Conservation (phyloP, 2,329 filamentous ascomycete species). For the Penicillium vulpinum region DNA sequence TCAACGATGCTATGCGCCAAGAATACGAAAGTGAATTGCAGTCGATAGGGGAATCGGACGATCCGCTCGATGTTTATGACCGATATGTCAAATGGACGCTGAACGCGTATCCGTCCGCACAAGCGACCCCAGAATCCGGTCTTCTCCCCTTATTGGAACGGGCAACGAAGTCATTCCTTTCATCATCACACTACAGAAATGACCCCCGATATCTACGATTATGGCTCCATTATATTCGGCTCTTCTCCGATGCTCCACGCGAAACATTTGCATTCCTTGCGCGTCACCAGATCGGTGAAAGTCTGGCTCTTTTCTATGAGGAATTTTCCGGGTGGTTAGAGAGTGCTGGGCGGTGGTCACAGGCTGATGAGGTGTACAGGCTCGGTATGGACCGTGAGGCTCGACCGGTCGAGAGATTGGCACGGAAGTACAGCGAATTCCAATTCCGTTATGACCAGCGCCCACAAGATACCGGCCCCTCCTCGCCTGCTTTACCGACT, state of each 20-base stretch:
- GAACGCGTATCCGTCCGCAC: constrained; percentile 89
- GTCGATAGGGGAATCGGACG: constrained; percentile 80
- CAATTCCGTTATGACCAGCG: constrained; percentile 72
- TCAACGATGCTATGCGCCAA: constrained; percentile 75
- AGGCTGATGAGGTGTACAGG: constrained; percentile 92
- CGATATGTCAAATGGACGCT: constrained; percentile 97
- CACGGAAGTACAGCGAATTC: constrained; percentile 92
- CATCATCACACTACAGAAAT: constrained; percentile 86
- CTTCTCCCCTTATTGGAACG: constrained; percentile 86
- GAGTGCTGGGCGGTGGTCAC: constrained; percentile 75
- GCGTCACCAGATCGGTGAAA: constrained; percentile 82
- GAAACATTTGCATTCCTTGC: constrained; percentile 91
- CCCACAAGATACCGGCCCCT: constrained; percentile 66
- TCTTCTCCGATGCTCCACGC: constrained; percentile 89
- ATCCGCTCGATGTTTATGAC: constrained; percentile 93
- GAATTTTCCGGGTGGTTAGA: constrained; percentile 96
- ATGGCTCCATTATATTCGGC: constrained; percentile 90
- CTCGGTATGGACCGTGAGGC: constrained; percentile 88
- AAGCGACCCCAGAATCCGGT: constrained; percentile 88
- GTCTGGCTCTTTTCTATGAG: constrained; percentile 89
- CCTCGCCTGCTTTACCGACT: constrained; percentile 81
- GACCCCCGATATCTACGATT: constrained; percentile 90
- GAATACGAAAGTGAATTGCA: constrained; percentile 84
- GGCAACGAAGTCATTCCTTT: constrained; percentile 85
- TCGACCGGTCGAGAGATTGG: constrained; percentile 72